Evolutionary conservation across 129 eudicot genomes (phyloP), one percentile per base, ranked within the genome.

Genomic region (Saposhnikovia divaricata): DNA sequence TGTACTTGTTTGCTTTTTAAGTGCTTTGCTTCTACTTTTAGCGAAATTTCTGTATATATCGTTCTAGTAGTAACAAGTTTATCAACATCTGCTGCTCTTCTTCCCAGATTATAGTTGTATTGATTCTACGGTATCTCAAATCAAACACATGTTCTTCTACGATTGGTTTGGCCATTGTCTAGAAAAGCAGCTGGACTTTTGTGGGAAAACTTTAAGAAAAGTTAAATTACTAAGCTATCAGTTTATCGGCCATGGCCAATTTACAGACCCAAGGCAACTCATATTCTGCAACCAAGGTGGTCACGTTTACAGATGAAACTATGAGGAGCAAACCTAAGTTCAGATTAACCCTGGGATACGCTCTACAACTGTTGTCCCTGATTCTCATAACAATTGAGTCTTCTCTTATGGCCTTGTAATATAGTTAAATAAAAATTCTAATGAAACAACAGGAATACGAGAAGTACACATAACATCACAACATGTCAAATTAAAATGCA

Each of bases 401-500:
- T 48, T 48, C 5, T 14, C 0, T 48, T 47, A 14, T 48, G 53
- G 16, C 53, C 19, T 48, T 0, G 19, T 48, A 15, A 14, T 12
- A 13, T 48, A 48, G 16, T 48, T 14, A 48, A 48, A 40, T 40
- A 40, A 40, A 40, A 40, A 14, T 59, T 59, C 5, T n/a, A 23
- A 59, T 59, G 31, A 59, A 59, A 9, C 68, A n/a, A n/a, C 68
- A 59, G 31, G 7, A 8, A 59, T 59, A 59, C n/a, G 13, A 59
- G 14, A 2, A 59, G 68, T 59, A 59, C 4, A 2, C 8, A 59
- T 23, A n/a, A 27, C 27, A 21, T 23, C 68, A 59, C 3, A n/a
- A 59, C 68, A 59, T 59, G 61, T 53, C 61, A 53, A n/a, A n/a
- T n/a, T n/a, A n/a, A 53, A 53, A 53, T 53, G 68, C 34, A 61